Percentiles rank a stretch among this genome's conserved stretches.
These are phyloP conservation scores for Acanthamoeba sp. DNA, from an alignment of 208 protist species.

Conservation along the genomic window DNA sequence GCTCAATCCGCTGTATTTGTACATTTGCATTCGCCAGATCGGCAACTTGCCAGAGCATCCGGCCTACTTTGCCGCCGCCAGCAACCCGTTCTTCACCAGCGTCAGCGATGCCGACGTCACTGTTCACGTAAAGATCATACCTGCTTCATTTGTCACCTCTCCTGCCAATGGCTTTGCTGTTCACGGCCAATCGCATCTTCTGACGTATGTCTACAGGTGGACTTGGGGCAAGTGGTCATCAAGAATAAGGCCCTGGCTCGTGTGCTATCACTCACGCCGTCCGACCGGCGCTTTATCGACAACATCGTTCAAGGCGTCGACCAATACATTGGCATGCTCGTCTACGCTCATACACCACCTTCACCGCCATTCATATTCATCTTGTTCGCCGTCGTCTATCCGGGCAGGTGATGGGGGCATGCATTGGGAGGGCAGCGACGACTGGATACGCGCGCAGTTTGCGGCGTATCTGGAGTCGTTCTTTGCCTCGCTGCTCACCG, in stretches of 20 bases:
- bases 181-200: neutral
- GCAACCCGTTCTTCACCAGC: conserved; percentile 59
- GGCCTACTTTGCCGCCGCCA: conserved; percentile 46
- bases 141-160: neutral
- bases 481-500: conserved; percentile 54
- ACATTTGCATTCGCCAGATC: conserved; percentile 62
- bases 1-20: conserved; percentile 53
- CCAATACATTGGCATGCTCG: neutral
- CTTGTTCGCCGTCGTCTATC: neutral
- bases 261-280: neutral
- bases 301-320: conserved; percentile 28
- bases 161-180: neutral
- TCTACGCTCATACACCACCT: too few relatives aligned
- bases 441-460: conserved; percentile 58
- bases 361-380: too few relatives aligned
- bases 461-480: conserved; percentile 40
- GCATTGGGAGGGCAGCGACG: conserved; percentile 65
- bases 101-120: conserved; percentile 24
- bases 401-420: neutral
- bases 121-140: neutral
- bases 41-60: conserved; percentile 16
- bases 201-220: neutral
- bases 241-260: conserved; percentile 5
- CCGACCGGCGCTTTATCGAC: conserved; percentile 49
- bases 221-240: conserved; percentile 23